These are phyloP conservation scores for Blastocystis sp. DNA, from an alignment of 352 stramenopile species.

Conservation along the genomic window DNA sequence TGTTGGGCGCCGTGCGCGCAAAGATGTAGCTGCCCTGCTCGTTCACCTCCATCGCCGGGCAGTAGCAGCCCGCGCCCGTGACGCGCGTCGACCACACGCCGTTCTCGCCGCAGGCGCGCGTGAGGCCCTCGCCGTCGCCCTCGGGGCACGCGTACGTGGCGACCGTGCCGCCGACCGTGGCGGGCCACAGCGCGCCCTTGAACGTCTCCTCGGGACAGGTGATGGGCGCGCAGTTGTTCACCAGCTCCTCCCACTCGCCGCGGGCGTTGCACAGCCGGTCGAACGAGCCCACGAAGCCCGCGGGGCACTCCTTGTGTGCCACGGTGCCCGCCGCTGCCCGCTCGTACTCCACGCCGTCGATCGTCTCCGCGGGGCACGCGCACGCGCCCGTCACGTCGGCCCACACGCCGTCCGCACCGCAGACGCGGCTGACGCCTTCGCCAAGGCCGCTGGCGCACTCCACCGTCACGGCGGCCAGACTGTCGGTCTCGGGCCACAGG, in stretches of 20 bases:
- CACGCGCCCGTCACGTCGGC: constrained; percentile 28
- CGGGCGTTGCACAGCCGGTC: neutral
- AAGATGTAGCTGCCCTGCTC: constrained; percentile 47
- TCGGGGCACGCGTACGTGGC: neutral
- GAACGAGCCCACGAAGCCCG: neutral
- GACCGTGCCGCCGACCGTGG: neutral
- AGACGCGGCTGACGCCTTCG: neutral
- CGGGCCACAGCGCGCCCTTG: constrained; percentile 13
- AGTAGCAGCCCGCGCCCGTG: constrained; percentile 15
- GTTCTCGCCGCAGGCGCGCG: constrained; percentile 6
- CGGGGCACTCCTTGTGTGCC: neutral
- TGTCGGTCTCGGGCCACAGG: constrained; percentile 14
- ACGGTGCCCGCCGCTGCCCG: neutral
- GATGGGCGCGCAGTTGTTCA: constrained; percentile 23
- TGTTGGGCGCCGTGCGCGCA: neutral
- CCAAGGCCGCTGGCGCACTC: neutral
- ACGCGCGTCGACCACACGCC: constrained; percentile 41
- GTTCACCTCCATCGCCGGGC: constrained; percentile 2
- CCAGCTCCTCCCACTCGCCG: constrained; percentile 36
- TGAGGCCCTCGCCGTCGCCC: neutral
- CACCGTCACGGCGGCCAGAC: neutral
- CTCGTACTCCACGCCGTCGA: neutral
- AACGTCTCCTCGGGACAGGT: constrained; percentile 32
- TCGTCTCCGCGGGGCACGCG: neutral
- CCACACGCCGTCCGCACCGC: constrained; percentile 32